These are phyloP conservation scores for Termitomyces sp. DNA, from an alignment of 768 basidiomycete genomes.

Conservation along the genomic window DNA sequence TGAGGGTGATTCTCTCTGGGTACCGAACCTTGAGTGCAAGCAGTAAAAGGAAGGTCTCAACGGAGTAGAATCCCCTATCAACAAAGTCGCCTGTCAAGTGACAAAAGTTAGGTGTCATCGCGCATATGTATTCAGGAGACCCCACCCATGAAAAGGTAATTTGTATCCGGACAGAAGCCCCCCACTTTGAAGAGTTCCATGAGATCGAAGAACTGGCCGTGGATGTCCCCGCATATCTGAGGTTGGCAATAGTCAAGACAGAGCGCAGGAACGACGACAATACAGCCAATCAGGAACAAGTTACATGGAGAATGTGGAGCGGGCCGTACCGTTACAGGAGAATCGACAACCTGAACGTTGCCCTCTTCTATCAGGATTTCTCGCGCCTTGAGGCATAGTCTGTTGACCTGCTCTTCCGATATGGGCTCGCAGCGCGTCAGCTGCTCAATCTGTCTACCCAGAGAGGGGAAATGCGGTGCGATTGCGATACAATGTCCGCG, in stretches of 20 bases:
- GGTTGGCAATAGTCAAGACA: background rate
- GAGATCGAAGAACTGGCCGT: conserved; percentile 95
- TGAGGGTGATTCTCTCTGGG: conserved; percentile 94
- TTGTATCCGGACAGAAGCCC: conserved; percentile 88
- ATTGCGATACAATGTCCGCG: conserved; percentile 1
- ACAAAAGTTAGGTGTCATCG: background rate
- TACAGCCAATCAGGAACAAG: conserved; percentile 4
- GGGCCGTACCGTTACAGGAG: conserved; percentile 84
- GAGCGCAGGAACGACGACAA: conserved; percentile 12
- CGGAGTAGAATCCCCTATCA: conserved; percentile 95
- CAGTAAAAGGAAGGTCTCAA: conserved; percentile 93
- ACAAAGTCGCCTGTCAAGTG: conserved; percentile 83
- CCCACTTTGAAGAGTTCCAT: conserved; percentile 95
- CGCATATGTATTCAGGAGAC: background rate
- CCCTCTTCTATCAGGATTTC: conserved; percentile 98
- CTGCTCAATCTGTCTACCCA: conserved; percentile 86
- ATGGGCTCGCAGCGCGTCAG: conserved; percentile 92
- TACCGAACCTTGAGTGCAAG: conserved; percentile 96
- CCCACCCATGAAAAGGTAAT: conserved; percentile 95
- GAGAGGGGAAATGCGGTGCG: conserved; percentile 1
- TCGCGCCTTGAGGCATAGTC: conserved; percentile 91
- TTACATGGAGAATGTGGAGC: conserved; percentile 16
- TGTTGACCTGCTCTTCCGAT: conserved; percentile 93
- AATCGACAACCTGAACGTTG: conserved; percentile 90
- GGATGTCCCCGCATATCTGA: conserved; percentile 93